A percentile compares a stretch with the other conserved stretches of the same genome.
Conservation (phyloP, 2,329 filamentous ascomycete species). For the Paraconiothyrium brasiliense region DNA sequence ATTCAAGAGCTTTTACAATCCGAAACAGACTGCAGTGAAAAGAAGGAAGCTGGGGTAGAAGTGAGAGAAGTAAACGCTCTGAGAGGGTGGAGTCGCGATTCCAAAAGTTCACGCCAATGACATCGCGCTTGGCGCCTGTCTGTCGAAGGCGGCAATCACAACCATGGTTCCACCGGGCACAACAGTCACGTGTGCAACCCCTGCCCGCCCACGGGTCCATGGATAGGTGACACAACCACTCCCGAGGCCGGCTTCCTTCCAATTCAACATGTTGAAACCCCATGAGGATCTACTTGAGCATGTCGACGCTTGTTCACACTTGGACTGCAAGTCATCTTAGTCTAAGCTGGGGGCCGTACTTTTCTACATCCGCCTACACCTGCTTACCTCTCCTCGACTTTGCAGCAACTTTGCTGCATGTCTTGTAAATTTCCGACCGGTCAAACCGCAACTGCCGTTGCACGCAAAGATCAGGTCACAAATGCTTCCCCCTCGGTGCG, state of each 20-base stretch:
- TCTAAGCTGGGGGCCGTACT: neutral
- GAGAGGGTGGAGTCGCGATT: conserved; percentile 11
- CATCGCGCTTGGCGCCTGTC: conserved; percentile 31
- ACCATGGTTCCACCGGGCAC: no score
- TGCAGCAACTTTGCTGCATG: neutral
- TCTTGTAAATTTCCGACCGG: neutral
- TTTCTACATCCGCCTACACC: neutral
- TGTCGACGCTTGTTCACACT: neutral
- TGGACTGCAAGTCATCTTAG: conserved; percentile 3
- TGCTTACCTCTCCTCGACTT: conserved; percentile 1
- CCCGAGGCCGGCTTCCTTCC: neutral
- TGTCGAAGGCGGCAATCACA: no score
- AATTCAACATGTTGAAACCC: no score
- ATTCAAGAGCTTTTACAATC: neutral
- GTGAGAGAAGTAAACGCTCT: conserved; percentile 9
- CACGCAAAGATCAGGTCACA: conserved; percentile 3
- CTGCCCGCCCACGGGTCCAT: neutral
- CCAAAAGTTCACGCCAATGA: conserved; percentile 31
- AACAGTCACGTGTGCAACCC: conserved; percentile 12
- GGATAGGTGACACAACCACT: neutral
- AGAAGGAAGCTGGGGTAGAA: neutral
- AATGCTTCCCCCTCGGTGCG: neutral
- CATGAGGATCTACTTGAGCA: neutral
- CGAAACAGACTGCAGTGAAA: neutral
- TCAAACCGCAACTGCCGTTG: neutral